phyloP scores from a whole-genome alignment of 1,284 basidiomycete species.

The Mrakiaceae sp. region DNA sequence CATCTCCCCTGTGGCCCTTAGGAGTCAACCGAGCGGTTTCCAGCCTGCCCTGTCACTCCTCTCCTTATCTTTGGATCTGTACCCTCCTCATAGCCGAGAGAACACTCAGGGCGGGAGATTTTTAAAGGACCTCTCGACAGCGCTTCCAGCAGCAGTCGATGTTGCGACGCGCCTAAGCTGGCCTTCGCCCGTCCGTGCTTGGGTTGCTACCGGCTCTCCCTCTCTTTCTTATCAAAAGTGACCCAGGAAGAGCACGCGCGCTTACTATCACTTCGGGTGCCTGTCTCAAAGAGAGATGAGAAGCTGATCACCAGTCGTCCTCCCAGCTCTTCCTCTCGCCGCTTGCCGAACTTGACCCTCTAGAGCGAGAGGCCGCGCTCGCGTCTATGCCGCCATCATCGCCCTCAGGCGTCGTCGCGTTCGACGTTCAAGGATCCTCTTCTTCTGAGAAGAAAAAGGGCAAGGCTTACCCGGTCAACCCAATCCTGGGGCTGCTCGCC shows the following conservation, averaged over 20 bases:
- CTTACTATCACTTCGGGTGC: no score
- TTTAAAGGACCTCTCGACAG: background rate
- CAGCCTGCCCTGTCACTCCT: background rate
- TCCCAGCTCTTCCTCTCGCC: constrained; percentile 15
- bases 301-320: background rate
- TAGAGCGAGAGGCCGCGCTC: constrained; percentile 9
- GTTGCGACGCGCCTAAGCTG: background rate
- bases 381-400: background rate
- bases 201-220: background rate
- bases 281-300: no score
- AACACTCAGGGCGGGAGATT: no score
- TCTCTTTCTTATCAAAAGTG: background rate
- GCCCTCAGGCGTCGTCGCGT: constrained; percentile 4
- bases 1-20: background rate
- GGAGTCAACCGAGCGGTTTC: background rate
- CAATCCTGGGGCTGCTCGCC: constrained; percentile 36
- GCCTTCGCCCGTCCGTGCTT: background rate
- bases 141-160: background rate
- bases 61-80: background rate
- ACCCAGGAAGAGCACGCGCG: no score
- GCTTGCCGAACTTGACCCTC: constrained; percentile 6
- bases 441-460: background rate
- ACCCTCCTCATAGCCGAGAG: no score
- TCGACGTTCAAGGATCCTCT: background rate
- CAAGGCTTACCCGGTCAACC: constrained; percentile 25